These are phyloP conservation scores for Endocalyx cinctus DNA, from an alignment of 2,329 filamentous ascomycete species.

Conservation along the genomic window DNA sequence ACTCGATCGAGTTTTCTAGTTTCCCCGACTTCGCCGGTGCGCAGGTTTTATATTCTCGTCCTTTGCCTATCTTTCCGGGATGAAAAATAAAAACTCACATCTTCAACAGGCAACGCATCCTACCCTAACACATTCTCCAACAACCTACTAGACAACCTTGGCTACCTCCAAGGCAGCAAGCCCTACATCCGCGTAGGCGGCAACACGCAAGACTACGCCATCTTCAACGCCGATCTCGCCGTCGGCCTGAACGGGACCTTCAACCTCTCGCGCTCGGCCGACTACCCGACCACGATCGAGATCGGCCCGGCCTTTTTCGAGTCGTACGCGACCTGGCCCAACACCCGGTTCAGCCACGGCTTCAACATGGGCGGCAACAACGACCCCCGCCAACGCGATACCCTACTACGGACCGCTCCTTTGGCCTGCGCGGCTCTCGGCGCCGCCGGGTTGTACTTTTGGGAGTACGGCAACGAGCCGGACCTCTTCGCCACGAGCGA, in stretches of 20 bases:
- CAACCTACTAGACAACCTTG: constrained; percentile 54
- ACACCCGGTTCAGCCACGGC: constrained; percentile 54
- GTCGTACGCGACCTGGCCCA: constrained; percentile 53
- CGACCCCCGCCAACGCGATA: constrained; percentile 41
- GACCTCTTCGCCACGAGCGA: constrained; percentile 52
- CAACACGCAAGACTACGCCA: constrained; percentile 63
- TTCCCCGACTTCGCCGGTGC: constrained; percentile 33
- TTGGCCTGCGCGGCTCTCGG: constrained; percentile 53
- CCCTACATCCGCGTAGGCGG: constrained; percentile 60
- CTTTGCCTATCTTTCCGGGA: background rate
- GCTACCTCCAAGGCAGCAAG: constrained; percentile 47
- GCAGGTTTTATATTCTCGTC: constrained; percentile 2
- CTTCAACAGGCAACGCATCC: constrained; percentile 30
- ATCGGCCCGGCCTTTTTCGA: constrained; percentile 61
- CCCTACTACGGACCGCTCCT: constrained; percentile 49
- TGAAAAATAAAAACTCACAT: constrained; percentile 20
- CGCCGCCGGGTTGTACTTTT: constrained; percentile 46
- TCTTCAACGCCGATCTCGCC: constrained; percentile 51
- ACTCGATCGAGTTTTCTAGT: constrained; percentile 35
- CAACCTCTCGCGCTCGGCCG: constrained; percentile 42
- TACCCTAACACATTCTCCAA: constrained; percentile 56
- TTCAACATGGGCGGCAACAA: constrained; percentile 56
- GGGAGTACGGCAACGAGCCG: constrained; percentile 63
- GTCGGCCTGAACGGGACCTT: constrained; percentile 49
- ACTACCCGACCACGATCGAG: constrained; percentile 57